phyloP scores from a whole-genome alignment of 1,139 yeast species.

The Arxiozyma bovina region DNA sequence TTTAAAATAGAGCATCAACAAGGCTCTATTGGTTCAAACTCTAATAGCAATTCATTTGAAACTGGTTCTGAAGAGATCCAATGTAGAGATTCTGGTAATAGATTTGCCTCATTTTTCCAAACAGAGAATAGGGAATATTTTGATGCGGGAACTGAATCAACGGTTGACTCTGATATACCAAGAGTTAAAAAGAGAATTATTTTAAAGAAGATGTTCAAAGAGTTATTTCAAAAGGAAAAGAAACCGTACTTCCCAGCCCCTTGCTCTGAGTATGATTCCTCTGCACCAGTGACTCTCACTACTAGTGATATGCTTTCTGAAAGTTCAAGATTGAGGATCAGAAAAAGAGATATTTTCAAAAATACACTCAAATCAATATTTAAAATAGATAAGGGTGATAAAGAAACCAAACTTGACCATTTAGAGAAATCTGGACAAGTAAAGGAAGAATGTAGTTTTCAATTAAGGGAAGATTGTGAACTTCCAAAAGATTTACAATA shows the following conservation, averaged over 20 bases:
- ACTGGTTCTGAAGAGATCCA: neutral
- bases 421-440: neutral
- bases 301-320: neutral
- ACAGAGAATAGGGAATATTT: neutral
- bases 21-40: neutral
- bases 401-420: too few species aligned
- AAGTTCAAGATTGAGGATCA: neutral
- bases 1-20: neutral
- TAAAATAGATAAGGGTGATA: neutral
- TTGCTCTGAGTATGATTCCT: neutral
- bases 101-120: neutral
- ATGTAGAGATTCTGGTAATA: neutral
- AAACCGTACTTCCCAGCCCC: neutral
- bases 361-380: neutral
- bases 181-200: neutral
- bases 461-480: neutral
- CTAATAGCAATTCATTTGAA: neutral
- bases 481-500: neutral
- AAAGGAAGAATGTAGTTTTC: neutral
- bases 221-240: neutral
- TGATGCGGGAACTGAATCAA: neutral
- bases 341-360: neutral
- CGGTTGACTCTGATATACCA: neutral
- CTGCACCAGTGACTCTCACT: neutral
- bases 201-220: too few species aligned